Conservation (phyloP, 2,329 filamentous ascomycete species). For the Westerdykella sp. region DNA sequence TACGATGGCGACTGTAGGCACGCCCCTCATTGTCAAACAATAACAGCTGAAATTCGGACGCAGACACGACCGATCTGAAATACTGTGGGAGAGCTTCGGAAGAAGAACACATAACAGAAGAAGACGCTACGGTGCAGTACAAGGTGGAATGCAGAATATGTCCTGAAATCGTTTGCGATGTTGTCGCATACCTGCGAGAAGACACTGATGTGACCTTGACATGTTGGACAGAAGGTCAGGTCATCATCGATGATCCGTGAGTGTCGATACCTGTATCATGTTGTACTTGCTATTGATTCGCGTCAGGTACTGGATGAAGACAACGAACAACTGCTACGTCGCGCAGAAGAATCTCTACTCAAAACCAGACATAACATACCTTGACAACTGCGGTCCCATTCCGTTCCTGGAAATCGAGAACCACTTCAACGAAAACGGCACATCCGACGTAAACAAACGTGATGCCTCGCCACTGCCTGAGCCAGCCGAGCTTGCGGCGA, state of each 20-base stretch:
- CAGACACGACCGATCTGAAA: constrained; percentile 17
- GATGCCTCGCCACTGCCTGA: constrained; percentile 1
- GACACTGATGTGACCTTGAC: constrained; percentile 24
- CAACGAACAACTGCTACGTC: constrained; percentile 30
- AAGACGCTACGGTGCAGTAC: constrained; percentile 20
- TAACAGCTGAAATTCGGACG: neutral
- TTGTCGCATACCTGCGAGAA: constrained; percentile 17
- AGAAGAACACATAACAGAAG: constrained; percentile 17
- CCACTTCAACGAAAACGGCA: constrained; percentile 21
- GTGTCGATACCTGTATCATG: neutral
- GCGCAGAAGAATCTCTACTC: constrained; percentile 19
- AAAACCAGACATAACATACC: constrained; percentile 18
- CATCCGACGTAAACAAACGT: constrained; percentile 15
- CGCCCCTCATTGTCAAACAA: neutral
- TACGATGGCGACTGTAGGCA: constrained; percentile 21
- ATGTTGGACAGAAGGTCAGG: constrained; percentile 22
- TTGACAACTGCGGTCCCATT: constrained; percentile 25
- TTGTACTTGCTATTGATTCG: neutral
- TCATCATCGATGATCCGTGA: constrained; percentile 26
- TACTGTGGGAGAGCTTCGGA: constrained; percentile 25
- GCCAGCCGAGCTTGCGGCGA: constrained; percentile 3
- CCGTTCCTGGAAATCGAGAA: constrained; percentile 17
- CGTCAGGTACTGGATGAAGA: constrained; percentile 23
- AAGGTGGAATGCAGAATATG: constrained; percentile 26
- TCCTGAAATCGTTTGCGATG: constrained; percentile 17